Base-by-base conservation (phyloP, 106 monocot genomes). In the Dioscorea dumetorum region DNA sequence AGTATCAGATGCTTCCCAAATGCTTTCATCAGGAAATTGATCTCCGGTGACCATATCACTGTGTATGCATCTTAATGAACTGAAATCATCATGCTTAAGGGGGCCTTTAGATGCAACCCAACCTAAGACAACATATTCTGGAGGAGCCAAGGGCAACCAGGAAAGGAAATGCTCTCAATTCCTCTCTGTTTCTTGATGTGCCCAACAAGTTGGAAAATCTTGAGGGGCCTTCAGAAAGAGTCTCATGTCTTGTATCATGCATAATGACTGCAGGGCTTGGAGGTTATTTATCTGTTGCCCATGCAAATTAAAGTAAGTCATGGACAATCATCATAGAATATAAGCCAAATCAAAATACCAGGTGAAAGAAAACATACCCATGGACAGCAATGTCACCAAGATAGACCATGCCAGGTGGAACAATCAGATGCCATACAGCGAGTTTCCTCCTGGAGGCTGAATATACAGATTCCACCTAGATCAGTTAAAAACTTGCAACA, bases 401-500 rank as follows among this genome's bases (percentile, higher is more conserved):
- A 77, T 71, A 99, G 70, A 93, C 79, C 87, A 81, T 90, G 64
- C 90, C 93, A 48, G 71, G 63, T 54, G 82, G 81, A 28, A 90
- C 61, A n/a, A 85, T 70, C 49, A 92, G 97, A 58, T 92, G 92
- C 97, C 97, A 99, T 57, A 99, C 81, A 24, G 97, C 92, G 53
- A 99, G 66, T 33, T 81, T 90, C 75, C 90, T 92, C 63, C 53
- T 31, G 31, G 70, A 63, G 34, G 74, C 56, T 8, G 78, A 62
- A n/a, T n/a, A 9, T 85, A 90, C n/a, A n/a, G 84, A 78, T 93
- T 99, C 81, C 84, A 99, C 97, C 97, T n/a, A 99, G 28, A 99
- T 72, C 64, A 92, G 75, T 70, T 71, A 84, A 73, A 92, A 90
- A 84, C 70, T 87, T 67, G 89, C 84, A 22, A 93, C 77, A 48